These are phyloP conservation scores for Beauveria scarabaeidicola DNA, from an alignment of 2,329 filamentous ascomycete genomes.

Conservation along the genomic window DNA sequence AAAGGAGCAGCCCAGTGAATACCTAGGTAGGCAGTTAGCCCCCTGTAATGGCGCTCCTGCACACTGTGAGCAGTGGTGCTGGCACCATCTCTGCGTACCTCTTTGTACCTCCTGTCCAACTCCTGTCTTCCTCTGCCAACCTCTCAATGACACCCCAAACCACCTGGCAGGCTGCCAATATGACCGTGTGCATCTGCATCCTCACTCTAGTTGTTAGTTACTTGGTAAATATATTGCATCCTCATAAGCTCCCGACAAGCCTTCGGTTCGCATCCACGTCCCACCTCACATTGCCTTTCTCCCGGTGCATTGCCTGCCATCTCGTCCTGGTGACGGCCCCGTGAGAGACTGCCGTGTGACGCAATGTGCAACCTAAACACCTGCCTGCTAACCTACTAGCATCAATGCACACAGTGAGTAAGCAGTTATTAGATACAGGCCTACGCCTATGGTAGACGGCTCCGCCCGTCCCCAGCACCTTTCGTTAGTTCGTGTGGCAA, in stretches of 20 bases:
- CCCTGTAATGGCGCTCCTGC: not conserved
- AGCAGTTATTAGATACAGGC: too few relatives aligned
- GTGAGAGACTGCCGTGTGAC: conserved; percentile 1
- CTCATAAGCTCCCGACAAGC: not conserved
- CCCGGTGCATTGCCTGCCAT: not conserved
- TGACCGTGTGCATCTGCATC: not conserved
- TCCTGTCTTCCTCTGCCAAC: not conserved
- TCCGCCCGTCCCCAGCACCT: not conserved
- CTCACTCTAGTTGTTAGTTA: not conserved
- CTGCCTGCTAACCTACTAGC: not conserved
- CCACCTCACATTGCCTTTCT: not conserved
- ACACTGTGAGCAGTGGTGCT: not conserved
- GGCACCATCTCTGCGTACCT: not conserved
- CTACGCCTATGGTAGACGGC: not conserved
- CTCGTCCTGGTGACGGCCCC: not conserved
- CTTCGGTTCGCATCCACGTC: not conserved
- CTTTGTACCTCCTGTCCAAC: not conserved
- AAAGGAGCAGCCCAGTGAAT: not conserved
- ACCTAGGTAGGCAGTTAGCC: too few relatives aligned
- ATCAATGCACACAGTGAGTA: not conserved
- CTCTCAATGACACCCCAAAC: conserved; percentile 1
- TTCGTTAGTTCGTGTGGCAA: not conserved
- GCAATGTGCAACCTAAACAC: not conserved
- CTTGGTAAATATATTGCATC: not conserved
- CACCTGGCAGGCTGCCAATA: not conserved